Evolutionary conservation across 352 stramenopile species (phyloP).

Genomic region (Sclerospora graminicola): DNA sequence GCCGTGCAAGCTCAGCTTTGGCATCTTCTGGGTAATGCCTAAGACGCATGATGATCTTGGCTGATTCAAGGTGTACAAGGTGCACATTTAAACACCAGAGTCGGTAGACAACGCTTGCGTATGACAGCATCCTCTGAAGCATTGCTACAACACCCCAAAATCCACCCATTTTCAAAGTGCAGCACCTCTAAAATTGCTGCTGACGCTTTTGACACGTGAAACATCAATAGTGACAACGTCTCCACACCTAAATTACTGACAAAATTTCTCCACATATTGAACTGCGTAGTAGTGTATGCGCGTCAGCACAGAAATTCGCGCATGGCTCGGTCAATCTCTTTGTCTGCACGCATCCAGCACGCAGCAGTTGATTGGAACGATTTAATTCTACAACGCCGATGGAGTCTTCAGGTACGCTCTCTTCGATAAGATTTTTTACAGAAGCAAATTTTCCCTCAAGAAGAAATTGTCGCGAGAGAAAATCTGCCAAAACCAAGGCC

Average conservation of each 20-base stretch:
- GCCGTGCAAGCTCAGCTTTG: conserved; percentile 47
- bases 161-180: no score
- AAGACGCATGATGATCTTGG: conserved; percentile 56
- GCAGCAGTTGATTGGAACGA: conserved; percentile 28
- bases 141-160: no score
- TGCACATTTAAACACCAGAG: conserved; percentile 72
- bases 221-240: conserved; percentile 41
- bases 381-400: conserved; percentile 49
- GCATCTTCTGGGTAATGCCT: conserved; percentile 46
- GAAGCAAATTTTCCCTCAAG: conserved; percentile 54
- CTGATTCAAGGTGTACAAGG: conserved; percentile 68
- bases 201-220: conserved; percentile 48
- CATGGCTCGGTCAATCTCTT: conserved; percentile 43
- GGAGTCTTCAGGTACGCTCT: conserved; percentile 57
- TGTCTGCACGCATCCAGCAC: no score
- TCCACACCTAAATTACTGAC: conserved; percentile 21
- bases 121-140: no score
- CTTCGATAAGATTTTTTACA: conserved; percentile 48
- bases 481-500: conserved; percentile 39
- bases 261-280: conserved; percentile 63
- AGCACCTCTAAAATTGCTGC: conserved; percentile 46
- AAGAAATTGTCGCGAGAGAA: conserved; percentile 61
- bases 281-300: conserved; percentile 51
- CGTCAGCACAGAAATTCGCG: conserved; percentile 67
- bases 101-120: conserved; percentile 47